These are phyloP conservation scores for Lepidium didymum DNA, from an alignment of 345 rosid species.

Conservation along the genomic window DNA sequence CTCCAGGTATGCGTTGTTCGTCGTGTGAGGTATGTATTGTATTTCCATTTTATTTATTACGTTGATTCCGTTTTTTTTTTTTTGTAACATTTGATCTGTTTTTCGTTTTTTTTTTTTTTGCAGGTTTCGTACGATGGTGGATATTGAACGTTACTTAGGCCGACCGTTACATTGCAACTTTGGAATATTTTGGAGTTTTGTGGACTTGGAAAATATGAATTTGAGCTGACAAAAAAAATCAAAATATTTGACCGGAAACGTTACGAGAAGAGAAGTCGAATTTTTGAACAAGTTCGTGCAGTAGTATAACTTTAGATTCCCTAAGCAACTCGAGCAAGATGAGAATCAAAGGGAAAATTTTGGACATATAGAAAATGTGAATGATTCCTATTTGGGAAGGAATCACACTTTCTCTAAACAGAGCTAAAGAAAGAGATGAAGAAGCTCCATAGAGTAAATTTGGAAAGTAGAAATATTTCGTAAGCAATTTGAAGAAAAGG, in stretches of 20 bases:
- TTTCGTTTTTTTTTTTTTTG: neutral
- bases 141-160: neutral
- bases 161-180: conserved; percentile 1
- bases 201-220: conserved; percentile 1
- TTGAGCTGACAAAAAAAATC: neutral
- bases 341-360: neutral
- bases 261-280: neutral
- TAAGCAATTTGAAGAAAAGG: too few species aligned
- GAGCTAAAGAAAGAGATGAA: neutral
- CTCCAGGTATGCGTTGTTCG: conserved; percentile 22
- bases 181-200: neutral
- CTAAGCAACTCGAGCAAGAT: neutral
- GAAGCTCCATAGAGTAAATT: too few species aligned
- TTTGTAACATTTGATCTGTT: conserved; percentile 7
- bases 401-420: neutral
- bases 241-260: neutral
- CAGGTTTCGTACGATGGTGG: conserved; percentile 10
- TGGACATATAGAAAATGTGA: neutral
- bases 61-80: neutral
- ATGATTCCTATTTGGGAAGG: neutral
- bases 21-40: conserved; percentile 23
- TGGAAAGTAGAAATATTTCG: neutral
- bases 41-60: neutral
- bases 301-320: neutral
- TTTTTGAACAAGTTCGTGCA: neutral